Percentiles rank a stretch among this genome's conserved stretches.
Conservation (phyloP, 352 stramenopile species). For the Albugo candida region DNA sequence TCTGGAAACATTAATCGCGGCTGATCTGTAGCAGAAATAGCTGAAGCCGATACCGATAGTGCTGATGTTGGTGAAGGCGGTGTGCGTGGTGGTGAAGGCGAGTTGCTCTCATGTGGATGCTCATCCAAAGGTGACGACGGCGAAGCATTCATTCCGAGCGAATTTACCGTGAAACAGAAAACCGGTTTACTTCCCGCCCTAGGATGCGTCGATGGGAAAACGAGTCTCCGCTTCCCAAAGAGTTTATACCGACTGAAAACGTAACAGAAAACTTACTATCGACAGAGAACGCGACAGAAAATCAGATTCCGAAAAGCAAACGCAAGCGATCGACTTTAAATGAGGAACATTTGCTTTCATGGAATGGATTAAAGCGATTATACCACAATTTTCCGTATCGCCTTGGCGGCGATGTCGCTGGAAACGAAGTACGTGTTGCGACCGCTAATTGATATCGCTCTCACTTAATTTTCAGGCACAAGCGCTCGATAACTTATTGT, state of each 20-base stretch:
- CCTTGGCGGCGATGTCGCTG: slow-evolving; percentile 24
- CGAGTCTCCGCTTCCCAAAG: too few relatives aligned
- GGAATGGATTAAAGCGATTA: slow-evolving; percentile 46
- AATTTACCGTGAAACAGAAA: too few relatives aligned
- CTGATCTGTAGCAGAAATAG: slow-evolving; percentile 60
- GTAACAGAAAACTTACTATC: too few relatives aligned
- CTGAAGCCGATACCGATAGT: slow-evolving; percentile 52
- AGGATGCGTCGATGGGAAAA: too few relatives aligned
- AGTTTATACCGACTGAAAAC: too few relatives aligned
- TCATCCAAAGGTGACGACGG: too few relatives aligned
- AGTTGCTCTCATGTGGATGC: too few relatives aligned
- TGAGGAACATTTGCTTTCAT: slow-evolving; percentile 43
- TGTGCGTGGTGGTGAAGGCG: too few relatives aligned
- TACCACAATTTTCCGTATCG: slow-evolving; percentile 53
- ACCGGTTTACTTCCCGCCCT: too few relatives aligned
- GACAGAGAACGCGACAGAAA: too few relatives aligned
- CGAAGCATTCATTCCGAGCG: too few relatives aligned
- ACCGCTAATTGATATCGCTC: not conserved
- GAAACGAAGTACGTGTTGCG: slow-evolving; percentile 22
- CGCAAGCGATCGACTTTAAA: slow-evolving; percentile 32
- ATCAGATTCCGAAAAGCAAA: slow-evolving; percentile 1
- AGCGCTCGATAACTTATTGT: slow-evolving; percentile 36
- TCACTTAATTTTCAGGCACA: slow-evolving; percentile 18
- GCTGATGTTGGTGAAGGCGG: slow-evolving; percentile 44
- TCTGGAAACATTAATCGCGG: slow-evolving; percentile 50